Evolutionary conservation across 306 rosid genomes (phyloP), one percentile per base, ranked within the genome.

Genomic region (Parietaria judaica): DNA sequence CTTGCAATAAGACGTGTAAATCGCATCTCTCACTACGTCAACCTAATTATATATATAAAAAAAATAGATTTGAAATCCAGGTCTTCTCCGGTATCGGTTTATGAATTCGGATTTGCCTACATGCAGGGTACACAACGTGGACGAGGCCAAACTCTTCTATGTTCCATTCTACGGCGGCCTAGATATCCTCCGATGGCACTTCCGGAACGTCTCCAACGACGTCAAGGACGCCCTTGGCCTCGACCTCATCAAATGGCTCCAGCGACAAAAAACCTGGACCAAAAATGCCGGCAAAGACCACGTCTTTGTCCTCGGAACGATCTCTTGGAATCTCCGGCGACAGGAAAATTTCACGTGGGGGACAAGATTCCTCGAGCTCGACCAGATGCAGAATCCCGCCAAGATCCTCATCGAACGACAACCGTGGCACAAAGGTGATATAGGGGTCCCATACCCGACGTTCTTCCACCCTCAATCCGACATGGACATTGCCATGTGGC

Each of bases 301-400:
- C 69, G 84, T 81, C 3, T 58, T 87, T 73, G 90, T 81, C 65
- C 70, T 87, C 74, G 95, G 95, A 3, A 87, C 84, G 62, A 75
- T 87, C 60, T 87, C 95, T 10, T 84, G 95, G 95, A 90, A 87
- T 76, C 84, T 87, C 46, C 69, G 95, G 74, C 74, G 95, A 63
- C 56, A 64, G 3, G 64, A 34, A 17, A 56, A 63, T 11, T 4
- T 5, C 0, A 73, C 76, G 14, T 87, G 95, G 91, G 95, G 91
- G 7, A 79, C 79, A 17, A 84, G 83, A 60, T 69, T 84, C 4
- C 63, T 87, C 38, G 88, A 87, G 70, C 80, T 73, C 67, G 79
- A 74, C 41, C 78, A 80, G 70, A 79, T 87, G 88, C 84, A 87
- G 57, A 79, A 77, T 50, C 84, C 90, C 0, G 54, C 80, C 9